A percentile compares a stretch with the other conserved stretches of the same genome.
phyloP scores from a whole-genome alignment of 78 protist species.

The Dictyostelium capitatum region DNA sequence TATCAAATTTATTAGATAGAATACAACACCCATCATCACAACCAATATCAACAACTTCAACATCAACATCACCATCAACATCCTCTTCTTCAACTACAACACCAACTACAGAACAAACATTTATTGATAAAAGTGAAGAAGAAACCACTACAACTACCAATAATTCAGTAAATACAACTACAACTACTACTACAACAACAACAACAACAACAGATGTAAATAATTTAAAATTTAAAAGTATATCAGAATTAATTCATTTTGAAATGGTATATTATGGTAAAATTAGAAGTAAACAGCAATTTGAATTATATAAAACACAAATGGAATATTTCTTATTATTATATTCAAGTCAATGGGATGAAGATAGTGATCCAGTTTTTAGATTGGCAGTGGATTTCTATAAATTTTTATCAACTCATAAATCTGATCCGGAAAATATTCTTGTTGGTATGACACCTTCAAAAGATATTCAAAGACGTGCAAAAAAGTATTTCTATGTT shows the following conservation, averaged over 20 bases:
- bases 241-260: conserved; percentile 32
- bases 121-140: neutral
- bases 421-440: conserved; percentile 51
- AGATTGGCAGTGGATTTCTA: conserved; percentile 55
- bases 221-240: neutral
- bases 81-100: neutral
- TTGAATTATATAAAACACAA: conserved; percentile 14
- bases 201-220: neutral
- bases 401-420: conserved; percentile 39
- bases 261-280: conserved; percentile 36
- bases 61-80: neutral
- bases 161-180: no score
- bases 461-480: conserved; percentile 61
- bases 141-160: neutral
- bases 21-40: neutral
- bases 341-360: conserved; percentile 37
- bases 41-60: neutral
- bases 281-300: conserved; percentile 27
- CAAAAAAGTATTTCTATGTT: conserved; percentile 61
- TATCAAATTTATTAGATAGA: neutral
- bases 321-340: conserved; percentile 38
- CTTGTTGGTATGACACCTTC: conserved; percentile 52
- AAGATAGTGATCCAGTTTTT: conserved; percentile 29
- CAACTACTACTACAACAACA: neutral
- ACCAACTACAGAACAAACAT: neutral